phyloP scores from a whole-genome alignment of 2,329 filamentous ascomycete genomes.

The Pseudocercospora cruenta region DNA sequence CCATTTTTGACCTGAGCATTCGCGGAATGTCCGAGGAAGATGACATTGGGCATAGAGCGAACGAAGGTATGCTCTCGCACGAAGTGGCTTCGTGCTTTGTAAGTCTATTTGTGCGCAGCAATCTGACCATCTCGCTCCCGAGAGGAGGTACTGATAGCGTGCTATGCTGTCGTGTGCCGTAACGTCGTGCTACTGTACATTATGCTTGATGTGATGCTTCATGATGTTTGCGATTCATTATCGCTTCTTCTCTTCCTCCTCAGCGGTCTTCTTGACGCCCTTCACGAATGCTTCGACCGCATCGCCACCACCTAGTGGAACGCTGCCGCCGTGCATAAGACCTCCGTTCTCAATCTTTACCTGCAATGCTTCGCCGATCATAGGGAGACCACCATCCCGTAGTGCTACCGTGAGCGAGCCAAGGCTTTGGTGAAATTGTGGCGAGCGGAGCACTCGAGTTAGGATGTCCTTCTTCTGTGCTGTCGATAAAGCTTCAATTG shows the following conservation, averaged over 20 bases:
- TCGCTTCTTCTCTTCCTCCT: slow-evolving; percentile 54
- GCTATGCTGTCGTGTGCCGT: not conserved
- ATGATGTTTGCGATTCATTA: not conserved
- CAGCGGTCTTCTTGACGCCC: slow-evolving; percentile 79
- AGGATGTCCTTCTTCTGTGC: slow-evolving; percentile 80
- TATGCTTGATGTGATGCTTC: not conserved
- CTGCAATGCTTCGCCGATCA: slow-evolving; percentile 81
- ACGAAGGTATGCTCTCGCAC: not conserved
- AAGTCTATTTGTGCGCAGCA: not conserved
- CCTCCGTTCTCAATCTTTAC: slow-evolving; percentile 85
- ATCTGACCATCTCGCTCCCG: not conserved
- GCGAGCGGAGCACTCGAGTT: slow-evolving; percentile 80
- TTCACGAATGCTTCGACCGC: slow-evolving; percentile 90
- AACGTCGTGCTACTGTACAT: not conserved
- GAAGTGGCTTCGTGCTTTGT: not conserved
- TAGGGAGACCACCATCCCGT: slow-evolving; percentile 86
- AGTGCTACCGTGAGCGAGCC: slow-evolving; percentile 84
- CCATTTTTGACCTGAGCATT: not conserved
- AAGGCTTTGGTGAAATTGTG: slow-evolving; percentile 87
- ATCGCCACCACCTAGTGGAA: slow-evolving; percentile 85
- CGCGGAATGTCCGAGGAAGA: not conserved
- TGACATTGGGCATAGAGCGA: not conserved
- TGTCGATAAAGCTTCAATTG: slow-evolving; percentile 71
- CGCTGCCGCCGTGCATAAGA: slow-evolving; percentile 72
- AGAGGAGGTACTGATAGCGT: not conserved